Evolutionary conservation across 345 rosid species (phyloP).

Genomic region (Pistacia integerrima): DNA sequence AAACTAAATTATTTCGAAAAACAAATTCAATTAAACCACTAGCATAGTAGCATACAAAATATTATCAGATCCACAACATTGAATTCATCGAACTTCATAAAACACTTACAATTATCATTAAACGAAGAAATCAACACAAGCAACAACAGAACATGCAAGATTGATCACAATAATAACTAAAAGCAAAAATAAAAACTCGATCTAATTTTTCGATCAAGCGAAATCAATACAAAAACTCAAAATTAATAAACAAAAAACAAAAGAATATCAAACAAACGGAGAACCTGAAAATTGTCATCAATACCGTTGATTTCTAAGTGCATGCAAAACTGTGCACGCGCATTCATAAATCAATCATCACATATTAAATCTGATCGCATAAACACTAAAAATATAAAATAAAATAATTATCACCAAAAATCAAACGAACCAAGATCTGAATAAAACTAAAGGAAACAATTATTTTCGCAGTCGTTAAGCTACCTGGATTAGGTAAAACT

Average conservation of each 20-base stretch:
- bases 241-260: neutral
- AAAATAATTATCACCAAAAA: neutral
- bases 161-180: neutral
- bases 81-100: neutral
- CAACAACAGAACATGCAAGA: slow-evolving; percentile 6
- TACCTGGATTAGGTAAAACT: slow-evolving; percentile 15
- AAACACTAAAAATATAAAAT: neutral
- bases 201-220: slow-evolving; percentile 19
- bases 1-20: neutral
- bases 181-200: neutral
- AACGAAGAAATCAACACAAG: slow-evolving; percentile 6
- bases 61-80: slow-evolving; percentile 19
- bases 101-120: neutral
- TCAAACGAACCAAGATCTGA: slow-evolving; percentile 11
- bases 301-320: neutral
- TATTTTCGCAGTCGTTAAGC: neutral
- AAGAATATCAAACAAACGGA: neutral
- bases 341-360: slow-evolving; percentile 1
- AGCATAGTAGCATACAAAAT: neutral
- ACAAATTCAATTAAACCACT: neutral
- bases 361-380: neutral
- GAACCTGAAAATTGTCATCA: slow-evolving; percentile 1
- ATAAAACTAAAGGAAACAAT: neutral
- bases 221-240: neutral
- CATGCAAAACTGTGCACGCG: slow-evolving; percentile 6